A percentile compares a stretch with the other conserved stretches of the same genome.
Conservation (phyloP, 202 grass and related monocot species). For the Brachypodium distachyon region DNA sequence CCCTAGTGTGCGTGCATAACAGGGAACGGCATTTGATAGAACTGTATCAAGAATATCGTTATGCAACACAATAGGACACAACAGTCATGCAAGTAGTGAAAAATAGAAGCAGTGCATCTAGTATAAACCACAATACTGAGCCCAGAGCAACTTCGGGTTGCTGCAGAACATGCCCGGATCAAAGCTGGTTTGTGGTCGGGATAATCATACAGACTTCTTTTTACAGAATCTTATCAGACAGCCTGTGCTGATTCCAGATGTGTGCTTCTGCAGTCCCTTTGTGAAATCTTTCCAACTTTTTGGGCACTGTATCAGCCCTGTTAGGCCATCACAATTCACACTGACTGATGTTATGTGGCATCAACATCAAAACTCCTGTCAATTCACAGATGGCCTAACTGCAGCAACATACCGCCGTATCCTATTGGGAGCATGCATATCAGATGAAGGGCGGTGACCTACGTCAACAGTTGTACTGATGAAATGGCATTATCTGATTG, state of each 20-base stretch:
- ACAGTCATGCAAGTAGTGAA: neutral
- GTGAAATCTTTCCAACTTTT: neutral
- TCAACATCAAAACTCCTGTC: neutral
- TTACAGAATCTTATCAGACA: too few relatives aligned
- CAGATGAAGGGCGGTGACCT: neutral
- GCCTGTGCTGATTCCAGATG: neutral
- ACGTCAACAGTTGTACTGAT: neutral
- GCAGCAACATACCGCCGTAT: neutral
- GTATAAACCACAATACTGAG: neutral
- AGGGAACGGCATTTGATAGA: neutral
- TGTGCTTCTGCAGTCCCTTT: neutral
- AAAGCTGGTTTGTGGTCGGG: neutral
- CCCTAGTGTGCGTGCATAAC: neutral
- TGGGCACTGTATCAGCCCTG: neutral
- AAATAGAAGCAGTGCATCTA: neutral
- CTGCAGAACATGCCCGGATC: neutral
- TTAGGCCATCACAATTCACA: neutral
- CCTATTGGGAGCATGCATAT: neutral
- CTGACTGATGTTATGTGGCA: neutral
- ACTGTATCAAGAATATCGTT: neutral
- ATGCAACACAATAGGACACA: neutral
- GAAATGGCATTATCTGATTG: neutral
- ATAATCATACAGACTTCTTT: neutral
- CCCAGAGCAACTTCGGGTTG: neutral
- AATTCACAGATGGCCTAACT: neutral